Percentiles rank a stretch among this genome's conserved stretches.
Evolutionary conservation across 495 filamentous ascomycete species (phyloP).

Genomic region (Talaromyces nanjingensis): DNA sequence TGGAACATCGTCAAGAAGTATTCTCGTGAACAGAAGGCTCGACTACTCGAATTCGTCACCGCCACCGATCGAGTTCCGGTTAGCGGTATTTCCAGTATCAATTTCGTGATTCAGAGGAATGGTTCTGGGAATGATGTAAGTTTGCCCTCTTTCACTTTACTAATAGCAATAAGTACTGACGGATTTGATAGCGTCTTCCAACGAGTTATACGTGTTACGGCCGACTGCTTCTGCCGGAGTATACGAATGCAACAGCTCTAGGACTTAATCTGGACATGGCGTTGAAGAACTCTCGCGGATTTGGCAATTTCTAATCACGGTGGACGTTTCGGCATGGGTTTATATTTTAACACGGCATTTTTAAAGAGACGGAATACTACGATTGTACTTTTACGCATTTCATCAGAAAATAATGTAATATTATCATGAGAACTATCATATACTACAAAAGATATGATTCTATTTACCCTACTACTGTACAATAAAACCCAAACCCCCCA

Average conservation of each 20-base stretch:
- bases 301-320: slow-evolving; percentile 47
- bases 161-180: background rate
- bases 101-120: slow-evolving; percentile 77
- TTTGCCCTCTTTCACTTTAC: background rate
- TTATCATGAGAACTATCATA: background rate
- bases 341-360: background rate
- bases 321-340: background rate
- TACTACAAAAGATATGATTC: background rate
- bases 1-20: slow-evolving; percentile 71
- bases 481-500: background rate
- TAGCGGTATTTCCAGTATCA: slow-evolving; percentile 67
- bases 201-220: slow-evolving; percentile 88
- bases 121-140: slow-evolving; percentile 55
- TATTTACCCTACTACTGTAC: background rate
- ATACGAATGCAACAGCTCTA: slow-evolving; percentile 59
- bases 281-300: slow-evolving; percentile 86
- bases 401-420: background rate
- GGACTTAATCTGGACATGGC: slow-evolving; percentile 70
- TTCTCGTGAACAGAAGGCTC: slow-evolving; percentile 54
- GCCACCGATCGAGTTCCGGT: slow-evolving; percentile 86
- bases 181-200: slow-evolving; percentile 53
- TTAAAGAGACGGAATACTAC: background rate
- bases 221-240: slow-evolving; percentile 77
- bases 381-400: background rate
- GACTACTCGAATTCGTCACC: slow-evolving; percentile 89